Base-by-base conservation (phyloP, 2,329 filamentous ascomycete species). In the Fusarium buharicum region DNA sequence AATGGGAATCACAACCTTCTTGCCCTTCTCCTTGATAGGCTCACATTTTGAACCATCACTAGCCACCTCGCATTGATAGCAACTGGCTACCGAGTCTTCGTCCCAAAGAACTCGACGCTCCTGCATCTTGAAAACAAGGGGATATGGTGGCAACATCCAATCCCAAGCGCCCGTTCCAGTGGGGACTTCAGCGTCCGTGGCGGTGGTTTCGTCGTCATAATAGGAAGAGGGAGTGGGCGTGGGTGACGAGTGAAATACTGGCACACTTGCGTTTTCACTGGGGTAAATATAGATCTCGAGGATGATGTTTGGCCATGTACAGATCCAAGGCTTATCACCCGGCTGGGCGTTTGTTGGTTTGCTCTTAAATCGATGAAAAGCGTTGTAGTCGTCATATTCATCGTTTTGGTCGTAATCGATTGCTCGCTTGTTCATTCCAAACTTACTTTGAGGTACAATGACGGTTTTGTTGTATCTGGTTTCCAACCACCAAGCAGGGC, bases 261-360 rank as follows among this genome's bases (percentile, higher is more conserved):
- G 40, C 8, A 72, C 71, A 62, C 79, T 83, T 49, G 76, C 78
- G 64, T 82, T 84, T 63, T 86, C 82, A 20, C 75, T 74, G 1
- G 83, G 78, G 60, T 86, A 87, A 36, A 87, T 82, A 63, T 86
- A 85, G 4, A 86, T 72, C 47, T 87, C 84, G 6, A 87, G 75
- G 3, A 79, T 75, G 1, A 83, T 86, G 24, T 79, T 76, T 3
- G 83, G 82, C 84, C 85, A 87, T 2, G 76, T 81, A 68, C 85
- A 87, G 18, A 87, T 77, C 85, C 85, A 87, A 1, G 82, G 81
- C 54, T 75, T 81, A 41, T 86, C 83, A 11, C 84, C 84, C 0
- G 72, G 70, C 55, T 77, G 70, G 1, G 77, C 76, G 11, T 72
- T 70, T 3, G 62, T 50, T 17, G 41, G 24, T 18, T 67, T 50